Evolutionary conservation across 2,329 filamentous ascomycete genomes (phyloP).

Genomic region (Sclerotinia trifoliorum): DNA sequence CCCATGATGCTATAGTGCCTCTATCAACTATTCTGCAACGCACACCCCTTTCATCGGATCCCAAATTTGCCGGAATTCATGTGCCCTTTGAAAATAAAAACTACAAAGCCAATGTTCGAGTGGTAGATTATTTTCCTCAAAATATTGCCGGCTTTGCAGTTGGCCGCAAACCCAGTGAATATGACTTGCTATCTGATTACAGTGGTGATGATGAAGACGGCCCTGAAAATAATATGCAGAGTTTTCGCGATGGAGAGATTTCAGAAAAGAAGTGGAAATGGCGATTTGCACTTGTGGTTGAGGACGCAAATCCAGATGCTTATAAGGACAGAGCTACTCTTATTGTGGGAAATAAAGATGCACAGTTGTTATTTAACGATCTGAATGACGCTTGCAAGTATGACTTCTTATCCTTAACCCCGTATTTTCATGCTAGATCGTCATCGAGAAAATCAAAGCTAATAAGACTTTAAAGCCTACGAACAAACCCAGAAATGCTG

Average conservation of each 20-base stretch:
- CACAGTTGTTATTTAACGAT: constrained; percentile 55
- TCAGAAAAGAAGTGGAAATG: constrained; percentile 64
- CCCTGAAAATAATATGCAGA: constrained; percentile 29
- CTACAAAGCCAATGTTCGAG: constrained; percentile 68
- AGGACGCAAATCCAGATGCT: constrained; percentile 56
- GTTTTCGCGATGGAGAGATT: constrained; percentile 30
- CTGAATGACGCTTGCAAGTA: constrained; percentile 51
- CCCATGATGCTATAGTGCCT: neutral
- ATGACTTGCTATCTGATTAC: constrained; percentile 50
- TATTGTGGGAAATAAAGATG: constrained; percentile 61
- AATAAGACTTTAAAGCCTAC: constrained; percentile 49
- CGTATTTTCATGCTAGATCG: neutral
- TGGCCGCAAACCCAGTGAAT: constrained; percentile 48
- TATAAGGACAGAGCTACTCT: constrained; percentile 59
- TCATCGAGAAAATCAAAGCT: neutral
- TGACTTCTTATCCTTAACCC: constrained; percentile 35
- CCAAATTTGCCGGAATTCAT: constrained; percentile 37
- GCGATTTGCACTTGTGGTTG: constrained; percentile 76
- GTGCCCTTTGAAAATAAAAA: constrained; percentile 74
- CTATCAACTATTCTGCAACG: constrained; percentile 16
- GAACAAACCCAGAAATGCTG: constrained; percentile 50
- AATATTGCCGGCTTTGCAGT: constrained; percentile 69
- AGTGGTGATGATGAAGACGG: constrained; percentile 38
- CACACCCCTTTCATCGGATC: constrained; percentile 1
- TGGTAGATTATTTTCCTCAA: constrained; percentile 76